These are phyloP conservation scores for Scheffersomyces stambukii DNA, from an alignment of 1,139 yeast species.

Conservation along the genomic window DNA sequence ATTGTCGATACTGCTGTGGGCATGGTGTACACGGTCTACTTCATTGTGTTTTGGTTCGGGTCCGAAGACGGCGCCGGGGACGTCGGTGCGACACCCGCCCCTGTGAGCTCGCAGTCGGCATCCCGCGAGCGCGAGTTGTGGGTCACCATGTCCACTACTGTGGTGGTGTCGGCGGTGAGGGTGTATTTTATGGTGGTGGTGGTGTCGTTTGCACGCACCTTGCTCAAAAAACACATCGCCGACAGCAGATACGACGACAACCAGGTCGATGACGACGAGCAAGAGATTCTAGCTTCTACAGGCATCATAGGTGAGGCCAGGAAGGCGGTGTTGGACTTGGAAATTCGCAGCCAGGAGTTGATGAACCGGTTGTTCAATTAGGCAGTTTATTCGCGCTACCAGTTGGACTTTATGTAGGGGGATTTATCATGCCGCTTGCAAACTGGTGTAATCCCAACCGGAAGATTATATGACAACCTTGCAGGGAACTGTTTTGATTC, in stretches of 20 bases:
- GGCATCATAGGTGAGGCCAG: slow-evolving; percentile 20
- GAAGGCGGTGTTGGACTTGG: slow-evolving; percentile 23
- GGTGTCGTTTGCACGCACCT: slow-evolving; percentile 52
- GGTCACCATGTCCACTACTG: slow-evolving; percentile 55
- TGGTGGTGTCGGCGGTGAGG: slow-evolving; percentile 50
- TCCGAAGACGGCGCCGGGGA: slow-evolving; percentile 27
- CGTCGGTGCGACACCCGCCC: slow-evolving; percentile 10
- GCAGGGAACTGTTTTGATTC: too few relatives aligned
- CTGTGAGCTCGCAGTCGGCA: slow-evolving; percentile 52
- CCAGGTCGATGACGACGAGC: slow-evolving; percentile 24
- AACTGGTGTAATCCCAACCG: too few relatives aligned
- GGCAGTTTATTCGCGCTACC: neutral
- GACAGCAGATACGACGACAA: slow-evolving; percentile 18
- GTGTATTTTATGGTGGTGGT: slow-evolving; percentile 65
- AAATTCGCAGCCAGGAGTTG: slow-evolving; percentile 27
- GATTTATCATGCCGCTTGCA: too few relatives aligned
- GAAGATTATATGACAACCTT: too few relatives aligned
- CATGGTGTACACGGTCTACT: slow-evolving; percentile 66
- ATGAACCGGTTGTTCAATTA: slow-evolving; percentile 17
- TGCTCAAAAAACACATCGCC: slow-evolving; percentile 30
- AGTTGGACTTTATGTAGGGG: too few relatives aligned
- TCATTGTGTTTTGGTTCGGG: slow-evolving; percentile 72
- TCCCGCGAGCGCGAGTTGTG: slow-evolving; percentile 68
- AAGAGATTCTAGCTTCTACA: slow-evolving; percentile 18
- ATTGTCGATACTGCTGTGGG: slow-evolving; percentile 65